phyloP scores from a whole-genome alignment of 148 eudicot species.

The Linanthus parryae region DNA sequence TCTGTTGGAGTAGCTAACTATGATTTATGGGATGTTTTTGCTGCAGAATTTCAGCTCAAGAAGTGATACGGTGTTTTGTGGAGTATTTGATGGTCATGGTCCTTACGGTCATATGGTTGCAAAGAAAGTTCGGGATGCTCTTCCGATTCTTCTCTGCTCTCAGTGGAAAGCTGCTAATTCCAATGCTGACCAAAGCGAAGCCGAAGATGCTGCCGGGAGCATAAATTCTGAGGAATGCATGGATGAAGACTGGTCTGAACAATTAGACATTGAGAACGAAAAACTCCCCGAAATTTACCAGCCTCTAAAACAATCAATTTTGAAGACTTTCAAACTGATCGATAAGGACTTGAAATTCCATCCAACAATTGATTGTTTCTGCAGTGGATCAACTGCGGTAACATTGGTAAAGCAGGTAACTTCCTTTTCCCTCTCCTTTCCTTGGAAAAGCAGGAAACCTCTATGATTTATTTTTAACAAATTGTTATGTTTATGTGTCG shows the following conservation, averaged over 20 bases:
- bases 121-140: slow-evolving; percentile 54
- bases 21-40: slow-evolving; percentile 26
- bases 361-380: slow-evolving; percentile 46
- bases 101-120: slow-evolving; percentile 75
- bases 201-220: slow-evolving; percentile 20
- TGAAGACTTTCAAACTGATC: slow-evolving; percentile 47
- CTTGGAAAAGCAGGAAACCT: no score
- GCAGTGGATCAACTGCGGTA: slow-evolving; percentile 59
- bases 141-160: slow-evolving; percentile 48
- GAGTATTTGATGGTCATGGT: slow-evolving; percentile 92
- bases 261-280: slow-evolving; percentile 27
- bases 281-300: slow-evolving; percentile 35
- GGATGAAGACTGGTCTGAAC: slow-evolving; percentile 34
- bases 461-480: no score
- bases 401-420: slow-evolving; percentile 44
- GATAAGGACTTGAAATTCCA: slow-evolving; percentile 48
- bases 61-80: slow-evolving; percentile 50
- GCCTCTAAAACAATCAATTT: slow-evolving; percentile 35
- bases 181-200: slow-evolving; percentile 20
- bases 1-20: slow-evolving; percentile 17
- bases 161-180: slow-evolving; percentile 30
- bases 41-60: slow-evolving; percentile 41
- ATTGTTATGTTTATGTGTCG: no score
- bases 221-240: slow-evolving; percentile 23
- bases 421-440: no score